Evolutionary conservation across 306 rosid genomes (phyloP).

Genomic region (Fragaria ananassa): DNA sequence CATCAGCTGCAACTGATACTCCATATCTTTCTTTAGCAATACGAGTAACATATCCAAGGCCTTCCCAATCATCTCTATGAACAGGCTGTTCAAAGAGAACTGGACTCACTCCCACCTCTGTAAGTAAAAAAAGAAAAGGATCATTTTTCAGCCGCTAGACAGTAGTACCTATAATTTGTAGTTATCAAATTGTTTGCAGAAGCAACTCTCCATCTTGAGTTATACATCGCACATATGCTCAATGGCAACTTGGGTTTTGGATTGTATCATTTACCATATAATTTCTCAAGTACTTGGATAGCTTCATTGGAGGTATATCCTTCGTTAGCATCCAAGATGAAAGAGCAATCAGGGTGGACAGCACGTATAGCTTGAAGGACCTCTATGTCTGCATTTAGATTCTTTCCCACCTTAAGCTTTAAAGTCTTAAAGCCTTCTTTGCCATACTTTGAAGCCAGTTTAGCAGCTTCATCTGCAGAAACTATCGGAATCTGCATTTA

Average conservation of each 20-base stretch:
- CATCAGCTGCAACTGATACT: constrained; percentile 90
- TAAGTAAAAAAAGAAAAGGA: background rate
- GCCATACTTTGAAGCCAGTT: constrained; percentile 69
- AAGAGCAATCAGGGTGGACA: constrained; percentile 67
- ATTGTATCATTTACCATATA: constrained; percentile 52
- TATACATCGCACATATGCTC: constrained; percentile 18
- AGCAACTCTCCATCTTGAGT: constrained; percentile 6
- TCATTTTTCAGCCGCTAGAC: constrained; percentile 9
- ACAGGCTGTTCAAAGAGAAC: constrained; percentile 89
- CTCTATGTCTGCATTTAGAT: constrained; percentile 69
- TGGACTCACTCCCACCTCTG: constrained; percentile 85
- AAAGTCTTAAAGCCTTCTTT: constrained; percentile 73
- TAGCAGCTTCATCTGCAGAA: constrained; percentile 70
- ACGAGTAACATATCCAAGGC: constrained; percentile 67
- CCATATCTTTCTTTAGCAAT: constrained; percentile 69
- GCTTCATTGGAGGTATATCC: constrained; percentile 82
- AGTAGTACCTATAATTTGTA: background rate
- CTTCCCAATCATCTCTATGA: constrained; percentile 97
- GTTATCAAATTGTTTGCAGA: background rate
- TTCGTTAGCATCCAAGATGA: constrained; percentile 94
- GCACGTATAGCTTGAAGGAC: constrained; percentile 79
- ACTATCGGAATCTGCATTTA: constrained; percentile 81
- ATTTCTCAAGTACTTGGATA: constrained; percentile 74
- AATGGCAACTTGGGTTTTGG: background rate
- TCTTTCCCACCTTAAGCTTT: constrained; percentile 89